Percentiles rank a stretch among this genome's conserved stretches.
phyloP scores from a whole-genome alignment of 2,329 filamentous ascomycete genomes.

The Lasiodiplodia theobromae region DNA sequence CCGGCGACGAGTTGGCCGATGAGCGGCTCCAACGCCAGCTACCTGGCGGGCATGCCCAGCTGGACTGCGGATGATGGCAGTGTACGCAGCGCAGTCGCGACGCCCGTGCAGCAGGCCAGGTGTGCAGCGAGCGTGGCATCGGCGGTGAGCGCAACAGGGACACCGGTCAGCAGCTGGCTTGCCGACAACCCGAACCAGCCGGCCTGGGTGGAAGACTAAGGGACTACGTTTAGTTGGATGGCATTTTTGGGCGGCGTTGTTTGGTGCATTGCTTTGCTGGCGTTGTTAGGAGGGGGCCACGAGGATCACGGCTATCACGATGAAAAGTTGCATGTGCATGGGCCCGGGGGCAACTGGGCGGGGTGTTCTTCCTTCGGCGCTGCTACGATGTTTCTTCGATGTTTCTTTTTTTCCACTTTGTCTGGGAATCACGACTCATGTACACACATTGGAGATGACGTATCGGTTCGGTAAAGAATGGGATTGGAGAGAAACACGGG shows the following conservation, averaged over 20 bases:
- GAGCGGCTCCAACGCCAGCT: conserved; percentile 22
- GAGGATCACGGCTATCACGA: conserved; percentile 15
- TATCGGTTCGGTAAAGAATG: conserved; percentile 12
- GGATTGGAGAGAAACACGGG: conserved; percentile 20
- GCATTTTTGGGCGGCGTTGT: conserved; percentile 9
- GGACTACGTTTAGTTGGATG: background rate
- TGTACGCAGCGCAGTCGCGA: conserved; percentile 20
- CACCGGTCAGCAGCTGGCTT: conserved; percentile 28
- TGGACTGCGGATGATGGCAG: conserved; percentile 25
- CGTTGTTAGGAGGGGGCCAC: conserved; percentile 10
- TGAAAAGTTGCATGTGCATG: conserved; percentile 22
- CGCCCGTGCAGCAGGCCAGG: conserved; percentile 20
- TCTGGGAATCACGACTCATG: conserved; percentile 19
- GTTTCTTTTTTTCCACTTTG: conserved; percentile 13
- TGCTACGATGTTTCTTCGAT: conserved; percentile 28
- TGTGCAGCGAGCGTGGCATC: conserved; percentile 18
- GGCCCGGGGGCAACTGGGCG: conserved; percentile 17
- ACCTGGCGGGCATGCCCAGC: conserved; percentile 24
- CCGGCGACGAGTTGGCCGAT: conserved; percentile 25
- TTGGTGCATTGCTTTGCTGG: conserved; percentile 23
- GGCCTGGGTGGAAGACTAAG: conserved; percentile 28
- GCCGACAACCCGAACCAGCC: conserved; percentile 29
- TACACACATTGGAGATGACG: conserved; percentile 18
- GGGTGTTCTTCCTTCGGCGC: conserved; percentile 14
- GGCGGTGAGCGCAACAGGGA: conserved; percentile 24